These are phyloP conservation scores for Pseudocercospora fijiensis DNA, from an alignment of 2,329 filamentous ascomycete genomes.

Conservation along the genomic window DNA sequence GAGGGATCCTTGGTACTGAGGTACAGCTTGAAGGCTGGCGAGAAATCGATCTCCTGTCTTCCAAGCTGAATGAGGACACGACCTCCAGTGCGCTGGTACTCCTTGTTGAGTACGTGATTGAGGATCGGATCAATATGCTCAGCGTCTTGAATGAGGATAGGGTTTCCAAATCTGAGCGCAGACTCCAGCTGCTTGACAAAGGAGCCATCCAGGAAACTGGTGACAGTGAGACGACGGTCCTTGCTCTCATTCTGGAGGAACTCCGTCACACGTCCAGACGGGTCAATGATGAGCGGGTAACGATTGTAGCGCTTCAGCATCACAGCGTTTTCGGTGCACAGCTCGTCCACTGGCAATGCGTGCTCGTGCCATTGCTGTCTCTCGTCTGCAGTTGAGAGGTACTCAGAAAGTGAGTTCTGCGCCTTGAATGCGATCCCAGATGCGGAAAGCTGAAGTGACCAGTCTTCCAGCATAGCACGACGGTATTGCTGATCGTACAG, in stretches of 20 bases:
- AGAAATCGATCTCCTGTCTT: constrained; percentile 99
- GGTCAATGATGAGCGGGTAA: constrained; percentile 97
- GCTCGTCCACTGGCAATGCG: constrained; percentile 87
- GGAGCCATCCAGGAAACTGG: constrained; percentile 95
- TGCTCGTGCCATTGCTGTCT: constrained; percentile 93
- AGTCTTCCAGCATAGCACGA: constrained; percentile 96
- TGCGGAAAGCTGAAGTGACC: constrained; percentile 86
- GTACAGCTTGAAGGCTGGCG: constrained; percentile 91
- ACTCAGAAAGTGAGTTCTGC: constrained; percentile 92
- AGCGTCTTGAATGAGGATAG: constrained; percentile 96
- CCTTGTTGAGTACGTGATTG: constrained; percentile 98
- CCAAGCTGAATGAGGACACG: constrained; percentile 97
- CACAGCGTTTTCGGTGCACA: constrained; percentile 98
- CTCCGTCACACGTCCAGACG: constrained; percentile 89
- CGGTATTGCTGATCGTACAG: constrained; percentile 98
- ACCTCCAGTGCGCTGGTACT: constrained; percentile 97
- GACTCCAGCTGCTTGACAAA: constrained; percentile 98
- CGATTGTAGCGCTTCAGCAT: constrained; percentile 97
- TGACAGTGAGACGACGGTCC: constrained; percentile 89
- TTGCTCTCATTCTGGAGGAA: constrained; percentile 95
- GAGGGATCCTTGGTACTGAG: constrained; percentile 95
- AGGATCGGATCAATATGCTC: constrained; percentile 96
- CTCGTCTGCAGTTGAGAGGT: constrained; percentile 94
- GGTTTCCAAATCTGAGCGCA: constrained; percentile 94
- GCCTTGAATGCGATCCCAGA: constrained; percentile 94